Base-by-base conservation (phyloP, 2,329 filamentous ascomycete species). In the Didymella arachidicola region DNA sequence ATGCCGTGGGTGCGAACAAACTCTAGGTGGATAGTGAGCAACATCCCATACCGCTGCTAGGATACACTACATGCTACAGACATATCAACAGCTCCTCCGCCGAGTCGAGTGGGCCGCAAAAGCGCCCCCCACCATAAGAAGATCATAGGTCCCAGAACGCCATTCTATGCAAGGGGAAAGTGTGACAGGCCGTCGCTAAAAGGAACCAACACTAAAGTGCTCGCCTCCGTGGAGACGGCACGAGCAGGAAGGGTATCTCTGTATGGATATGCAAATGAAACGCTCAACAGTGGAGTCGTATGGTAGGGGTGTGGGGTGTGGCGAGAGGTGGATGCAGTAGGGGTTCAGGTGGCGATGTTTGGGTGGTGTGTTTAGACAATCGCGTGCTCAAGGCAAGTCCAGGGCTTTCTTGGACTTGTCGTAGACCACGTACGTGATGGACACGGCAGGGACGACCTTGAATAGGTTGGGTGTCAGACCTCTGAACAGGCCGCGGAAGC, bases 361-460 rank as follows among this genome's bases (percentile, higher is more conserved):
- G 19, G 19, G 19, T 26, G 19, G 7, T 25, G 10, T 42, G 8
- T 22, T 19, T 26, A 14, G 25, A 18, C 0, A 18, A 12, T 3
- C 4, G 43, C 3, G 16, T 34, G 14, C 38, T 76, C 69, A 79
- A 18, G 68, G 72, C 7, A 79, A 59, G 7, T 72, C 68, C 14
- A 78, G 65, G 0, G 68, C 64, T 48, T 76, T 73, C 60, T 79
- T 79, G 19, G 73, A 75, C 53, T 78, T 76, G 65, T 79, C 77
- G 65, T 79, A 79, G 2, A 79, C 77, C 26, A 79, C 77, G 41
- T 78, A 79, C 3, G 77, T 78, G 75, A 99, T 98, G 70, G 93
- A 97, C 53, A 99, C 89, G 29, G 95, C 93, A 2, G 95, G 95
- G 10, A 95, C 93, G 34, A 99, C 95, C 81, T 99, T 99, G 68